Base-by-base conservation (phyloP, 106 monocot species). In the Dioscorea dumetorum region DNA sequence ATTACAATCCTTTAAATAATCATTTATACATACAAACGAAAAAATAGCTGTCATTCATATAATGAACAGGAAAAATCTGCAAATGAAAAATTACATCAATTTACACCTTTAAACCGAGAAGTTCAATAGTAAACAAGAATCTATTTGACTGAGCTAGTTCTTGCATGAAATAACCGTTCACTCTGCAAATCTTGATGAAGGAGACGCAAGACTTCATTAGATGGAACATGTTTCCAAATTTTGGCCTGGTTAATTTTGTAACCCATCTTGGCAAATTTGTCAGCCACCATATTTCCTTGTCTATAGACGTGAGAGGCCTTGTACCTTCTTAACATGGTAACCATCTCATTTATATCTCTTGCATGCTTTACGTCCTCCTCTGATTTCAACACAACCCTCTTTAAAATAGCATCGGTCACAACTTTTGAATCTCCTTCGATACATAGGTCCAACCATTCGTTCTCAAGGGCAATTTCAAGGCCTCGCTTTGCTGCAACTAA, bases 381-480 rank as follows among this genome's bases (percentile, higher is more conserved):
- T 0, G 82, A 70, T 63, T 61, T 70, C 19, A 75, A 21, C 18
- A 19, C 51, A n/a, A 24, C 52, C 22, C 48, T 33, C 2, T 68
- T 60, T 7, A 48, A n/a, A 5, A 80, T 3, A 33, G 74, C 21
- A 66, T 87, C 83, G 16, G 77, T 68, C 17, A 83, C 87, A 0
- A 4, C 67, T 61, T 74, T 83, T 0, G 83, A 74, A 57, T 83
- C 87, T 11, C 87, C 83, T 59, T 87, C 87, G 2, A 83, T 67
- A 79, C 83, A 83, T 14, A 87, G 48, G 31, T 66, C 64, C 16
- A 41, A 14, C 79, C 76, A 87, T 3, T 64, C 71, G 51, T 87
- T 80, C 33, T 72, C 17, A 33, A 80, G n/a, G 21, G 83, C 87
- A 41, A 83, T 34, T 51, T 87, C 77, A 0, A 87, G 61, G 17